Conservation (phyloP, 768 basidiomycete species). For the Termitomyces sp. region DNA sequence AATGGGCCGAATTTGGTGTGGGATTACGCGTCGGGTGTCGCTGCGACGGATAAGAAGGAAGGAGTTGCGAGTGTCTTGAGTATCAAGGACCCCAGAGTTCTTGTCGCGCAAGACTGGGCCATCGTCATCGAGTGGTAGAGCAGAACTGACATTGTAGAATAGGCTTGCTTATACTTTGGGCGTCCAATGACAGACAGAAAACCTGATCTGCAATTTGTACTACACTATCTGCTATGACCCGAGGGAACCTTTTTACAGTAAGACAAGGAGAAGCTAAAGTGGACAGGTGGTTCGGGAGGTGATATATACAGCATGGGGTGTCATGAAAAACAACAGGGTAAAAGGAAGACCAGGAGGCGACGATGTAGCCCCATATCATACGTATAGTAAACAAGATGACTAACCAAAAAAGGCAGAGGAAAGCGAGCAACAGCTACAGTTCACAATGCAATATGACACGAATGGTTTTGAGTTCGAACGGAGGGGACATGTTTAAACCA, state of each 20-base stretch:
- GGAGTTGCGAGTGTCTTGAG: constrained; percentile 62
- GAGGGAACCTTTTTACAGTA: not conserved
- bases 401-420: constrained; percentile 11
- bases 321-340: constrained; percentile 8
- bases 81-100: constrained; percentile 70
- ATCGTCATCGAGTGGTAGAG: constrained; percentile 33
- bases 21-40: constrained; percentile 59
- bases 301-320: constrained; percentile 14
- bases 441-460: constrained; percentile 7
- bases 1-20: constrained; percentile 54
- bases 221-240: constrained; percentile 7
- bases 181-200: not conserved
- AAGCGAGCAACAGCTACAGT: constrained; percentile 12
- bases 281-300: not conserved
- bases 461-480: not conserved
- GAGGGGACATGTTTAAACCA: not conserved
- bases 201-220: constrained; percentile 3
- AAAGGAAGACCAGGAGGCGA: not conserved
- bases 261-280: not conserved
- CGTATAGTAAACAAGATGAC: not conserved
- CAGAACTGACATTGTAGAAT: not conserved
- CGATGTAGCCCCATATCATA: constrained; percentile 7
- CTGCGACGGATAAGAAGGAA: constrained; percentile 52
- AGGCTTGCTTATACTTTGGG: not conserved
- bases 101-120: constrained; percentile 60